Base-by-base conservation (phyloP, 176 grass and related monocot species). In the Luzula sylvatica region DNA sequence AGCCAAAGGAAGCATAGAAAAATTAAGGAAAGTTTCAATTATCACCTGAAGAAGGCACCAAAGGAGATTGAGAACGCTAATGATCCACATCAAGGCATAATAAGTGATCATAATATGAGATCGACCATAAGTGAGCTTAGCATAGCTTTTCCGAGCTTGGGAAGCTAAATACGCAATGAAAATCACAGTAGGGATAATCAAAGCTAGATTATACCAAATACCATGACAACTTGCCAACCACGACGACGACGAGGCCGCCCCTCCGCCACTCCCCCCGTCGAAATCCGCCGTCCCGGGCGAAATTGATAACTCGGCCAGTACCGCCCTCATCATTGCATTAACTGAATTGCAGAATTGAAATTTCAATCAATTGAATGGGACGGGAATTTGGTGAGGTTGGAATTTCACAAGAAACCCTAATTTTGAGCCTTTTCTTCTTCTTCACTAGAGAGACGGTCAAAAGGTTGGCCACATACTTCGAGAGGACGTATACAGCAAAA, bases 31-130 rank as follows among this genome's bases (percentile, higher is more conserved):
- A 20, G 6, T 46, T 28, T 15, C 9, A 0, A 23, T 23, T 15
- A 1, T 27, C 7, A 98, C 93, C 93, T 92, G 86, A 8, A 98
- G 55, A 42, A 90, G 65, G 75, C 86, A 90, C 86, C 86, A 98
- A 38, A 98, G 54, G 52, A 98, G 93, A 69, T 98, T 98, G 61
- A 98, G 64, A 4, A 90, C 14, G 43, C 77, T 72, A 38, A 98
- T 78, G 35, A 54, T 53, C 93, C 93, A 98, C 41, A 98, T 56
- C 47, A 98, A 73, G 20, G 68, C 81, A 55, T 90, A 98, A 64
- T 98, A 98, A 20, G 78, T 70, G 19, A 92, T 77, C 46, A 98
- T 83, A 26, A 98, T 74, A 65, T 87, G 81, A n/a, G 92, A 98
- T 61, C 78, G 78, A 35, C 81, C 92, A 68, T 82, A 77, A 40